Conservation (phyloP, 768 basidiomycete genomes). For the Russula abietina region DNA sequence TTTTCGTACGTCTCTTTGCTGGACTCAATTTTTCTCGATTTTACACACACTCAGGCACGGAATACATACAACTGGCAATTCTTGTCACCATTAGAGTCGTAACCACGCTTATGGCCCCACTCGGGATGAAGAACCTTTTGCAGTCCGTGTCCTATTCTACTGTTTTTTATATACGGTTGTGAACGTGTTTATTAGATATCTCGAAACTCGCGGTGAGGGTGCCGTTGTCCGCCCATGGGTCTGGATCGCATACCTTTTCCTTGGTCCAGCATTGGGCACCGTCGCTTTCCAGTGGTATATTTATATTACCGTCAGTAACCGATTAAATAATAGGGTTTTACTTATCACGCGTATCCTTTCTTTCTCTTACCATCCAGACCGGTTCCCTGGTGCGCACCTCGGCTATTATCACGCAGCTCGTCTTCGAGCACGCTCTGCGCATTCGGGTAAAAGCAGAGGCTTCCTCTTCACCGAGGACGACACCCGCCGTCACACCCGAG, state of each 20-base stretch:
- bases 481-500: conserved; percentile 22
- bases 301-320: conserved; percentile 32
- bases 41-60: conserved; percentile 11
- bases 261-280: conserved; percentile 41
- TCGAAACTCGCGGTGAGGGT: conserved; percentile 48
- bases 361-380: conserved; percentile 25
- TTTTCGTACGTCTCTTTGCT: conserved; percentile 21
- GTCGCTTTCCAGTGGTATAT: conserved; percentile 50
- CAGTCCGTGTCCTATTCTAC: conserved; percentile 22
- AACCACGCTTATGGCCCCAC: conserved; percentile 28
- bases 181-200: conserved; percentile 37
- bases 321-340: not conserved
- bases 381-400: conserved; percentile 38
- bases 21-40: not conserved
- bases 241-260: conserved; percentile 51
- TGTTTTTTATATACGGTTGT: not conserved
- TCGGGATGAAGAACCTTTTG: conserved; percentile 33
- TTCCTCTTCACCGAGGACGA: conserved; percentile 25
- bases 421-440: conserved; percentile 52
- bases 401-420: conserved; percentile 45
- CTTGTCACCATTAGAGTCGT: conserved; percentile 14
- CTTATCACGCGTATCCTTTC: not conserved
- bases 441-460: conserved; percentile 45
- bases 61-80: conserved; percentile 15
- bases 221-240: conserved; percentile 58